Percentiles rank a stretch among this genome's conserved stretches.
phyloP scores from a whole-genome alignment of 805 yeast genomes.

The Metschnikowia shivogae region DNA sequence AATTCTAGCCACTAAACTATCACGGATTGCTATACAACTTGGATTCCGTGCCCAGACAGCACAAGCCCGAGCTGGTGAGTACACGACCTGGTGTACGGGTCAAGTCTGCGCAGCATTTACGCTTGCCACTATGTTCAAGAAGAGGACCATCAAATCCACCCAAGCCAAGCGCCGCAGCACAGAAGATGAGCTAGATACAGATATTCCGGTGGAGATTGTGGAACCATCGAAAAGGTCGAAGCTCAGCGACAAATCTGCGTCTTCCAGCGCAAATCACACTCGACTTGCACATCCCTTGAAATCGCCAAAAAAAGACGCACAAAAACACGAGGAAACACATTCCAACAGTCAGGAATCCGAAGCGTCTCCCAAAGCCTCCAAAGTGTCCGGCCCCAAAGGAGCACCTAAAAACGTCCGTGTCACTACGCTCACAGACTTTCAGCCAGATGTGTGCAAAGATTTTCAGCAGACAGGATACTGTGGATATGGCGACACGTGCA shows the following conservation, averaged over 20 bases:
- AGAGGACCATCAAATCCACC: slow-evolving; percentile 11
- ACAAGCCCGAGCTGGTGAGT: too few species aligned
- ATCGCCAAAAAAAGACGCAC: not conserved
- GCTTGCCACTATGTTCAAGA: slow-evolving; percentile 15
- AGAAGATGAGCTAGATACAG: not conserved
- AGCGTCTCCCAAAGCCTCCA: not conserved
- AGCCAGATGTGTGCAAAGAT: slow-evolving; percentile 93
- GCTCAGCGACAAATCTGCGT: not conserved
- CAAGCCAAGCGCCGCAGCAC: slow-evolving; percentile 6
- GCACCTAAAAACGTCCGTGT: slow-evolving; percentile 46
- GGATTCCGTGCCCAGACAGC: too few species aligned
- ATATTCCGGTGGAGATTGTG: not conserved
- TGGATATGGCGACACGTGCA: slow-evolving; percentile 96
- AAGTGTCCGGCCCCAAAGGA: slow-evolving; percentile 23
- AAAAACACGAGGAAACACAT: slow-evolving; percentile 2
- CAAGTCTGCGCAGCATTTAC: not conserved
- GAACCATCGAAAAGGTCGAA: not conserved
- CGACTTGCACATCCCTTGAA: not conserved
- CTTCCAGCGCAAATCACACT: not conserved
- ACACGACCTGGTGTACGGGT: slow-evolving; percentile 8
- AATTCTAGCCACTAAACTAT: slow-evolving; percentile 7
- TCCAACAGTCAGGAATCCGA: not conserved
- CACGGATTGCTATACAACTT: too few species aligned
- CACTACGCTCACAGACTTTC: slow-evolving; percentile 76
- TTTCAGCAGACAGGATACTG: slow-evolving; percentile 88